These are phyloP conservation scores for Exophiala viscosa DNA, from an alignment of 2,329 filamentous ascomycete genomes.

Conservation along the genomic window DNA sequence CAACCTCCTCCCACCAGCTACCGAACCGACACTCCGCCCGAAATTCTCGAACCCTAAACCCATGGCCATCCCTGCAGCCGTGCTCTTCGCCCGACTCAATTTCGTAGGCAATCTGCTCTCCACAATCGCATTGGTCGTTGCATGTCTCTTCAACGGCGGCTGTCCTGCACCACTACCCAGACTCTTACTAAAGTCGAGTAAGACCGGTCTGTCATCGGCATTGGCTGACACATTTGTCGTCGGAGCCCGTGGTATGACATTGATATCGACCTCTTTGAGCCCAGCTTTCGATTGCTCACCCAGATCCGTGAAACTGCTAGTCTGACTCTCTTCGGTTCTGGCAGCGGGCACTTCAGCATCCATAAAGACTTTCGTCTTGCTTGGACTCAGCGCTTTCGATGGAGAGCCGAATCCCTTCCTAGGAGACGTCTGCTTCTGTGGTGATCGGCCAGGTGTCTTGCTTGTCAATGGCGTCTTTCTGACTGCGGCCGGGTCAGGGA, in stretches of 20 bases:
- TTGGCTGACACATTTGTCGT: conserved; percentile 4
- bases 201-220: conserved; percentile 27
- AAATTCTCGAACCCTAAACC: conserved; percentile 20
- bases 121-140: conserved; percentile 23
- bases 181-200: conserved; percentile 23
- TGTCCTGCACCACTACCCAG: conserved; percentile 15
- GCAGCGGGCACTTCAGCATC: conserved; percentile 42
- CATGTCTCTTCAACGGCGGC: conserved; percentile 25
- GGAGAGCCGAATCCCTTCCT: conserved; percentile 22
- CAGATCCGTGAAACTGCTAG: background rate
- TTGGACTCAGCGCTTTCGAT: conserved; percentile 40
- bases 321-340: conserved; percentile 24
- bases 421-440: conserved; percentile 25
- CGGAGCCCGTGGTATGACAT: conserved; percentile 33
- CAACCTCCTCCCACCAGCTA: conserved; percentile 34
- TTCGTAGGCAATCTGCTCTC: conserved; percentile 20
- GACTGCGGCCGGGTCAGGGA: conserved; percentile 28
- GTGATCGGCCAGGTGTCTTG: conserved; percentile 30
- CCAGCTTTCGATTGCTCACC: conserved; percentile 28
- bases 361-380: conserved; percentile 53
- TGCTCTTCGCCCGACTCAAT: conserved; percentile 14
- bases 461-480: conserved; percentile 26
- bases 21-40: conserved; percentile 30
- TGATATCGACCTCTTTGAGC: conserved; percentile 52
- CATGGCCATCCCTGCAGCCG: conserved; percentile 3